A percentile compares a stretch with the other conserved stretches of the same genome.
phyloP scores from a whole-genome alignment of 768 basidiomycete genomes.

The Naematelia encephala region DNA sequence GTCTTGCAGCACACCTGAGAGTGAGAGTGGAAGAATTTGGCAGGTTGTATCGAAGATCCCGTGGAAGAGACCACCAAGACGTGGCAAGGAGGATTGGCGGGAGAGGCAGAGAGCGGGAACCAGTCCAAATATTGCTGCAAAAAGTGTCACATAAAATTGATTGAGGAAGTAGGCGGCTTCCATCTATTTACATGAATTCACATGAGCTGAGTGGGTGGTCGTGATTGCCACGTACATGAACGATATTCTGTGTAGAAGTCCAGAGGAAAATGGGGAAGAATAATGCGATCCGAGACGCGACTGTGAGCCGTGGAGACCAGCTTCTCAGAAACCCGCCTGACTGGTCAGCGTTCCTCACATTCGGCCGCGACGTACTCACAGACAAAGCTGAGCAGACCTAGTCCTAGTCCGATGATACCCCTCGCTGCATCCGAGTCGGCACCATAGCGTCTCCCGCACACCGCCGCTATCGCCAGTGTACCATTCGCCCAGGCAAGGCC shows the following conservation, averaged over 20 bases:
- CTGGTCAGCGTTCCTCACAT: background rate
- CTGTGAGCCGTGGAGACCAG: slow-evolving; percentile 23
- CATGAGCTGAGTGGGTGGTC: background rate
- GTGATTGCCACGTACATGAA: slow-evolving; percentile 9
- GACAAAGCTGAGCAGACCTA: slow-evolving; percentile 32
- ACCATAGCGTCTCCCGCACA: slow-evolving; percentile 25
- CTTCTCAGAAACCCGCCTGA: slow-evolving; percentile 35
- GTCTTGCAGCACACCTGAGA: slow-evolving; percentile 15
- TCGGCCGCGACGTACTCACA: slow-evolving; percentile 17
- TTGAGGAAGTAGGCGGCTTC: slow-evolving; percentile 20
- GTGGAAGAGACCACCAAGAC: slow-evolving; percentile 20
- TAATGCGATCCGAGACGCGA: slow-evolving; percentile 30
- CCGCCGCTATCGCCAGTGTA: slow-evolving; percentile 35
- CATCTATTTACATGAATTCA: slow-evolving; percentile 17
- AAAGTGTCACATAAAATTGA: slow-evolving; percentile 33
- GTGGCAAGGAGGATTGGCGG: slow-evolving; percentile 15
- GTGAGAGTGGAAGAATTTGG: slow-evolving; percentile 26
- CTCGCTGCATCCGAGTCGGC: slow-evolving; percentile 23
- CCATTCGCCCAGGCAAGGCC: slow-evolving; percentile 29
- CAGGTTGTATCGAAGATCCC: slow-evolving; percentile 13
- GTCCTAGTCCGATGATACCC: slow-evolving; percentile 29
- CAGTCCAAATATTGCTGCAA: slow-evolving; percentile 34
- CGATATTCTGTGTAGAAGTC: slow-evolving; percentile 24
- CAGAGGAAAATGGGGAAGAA: slow-evolving; percentile 42
- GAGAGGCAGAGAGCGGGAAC: slow-evolving; percentile 25